Evolutionary conservation across 495 filamentous ascomycete species (phyloP), one percentile per base, ranked within the genome.

Genomic region (Talaromyces ruber): DNA sequence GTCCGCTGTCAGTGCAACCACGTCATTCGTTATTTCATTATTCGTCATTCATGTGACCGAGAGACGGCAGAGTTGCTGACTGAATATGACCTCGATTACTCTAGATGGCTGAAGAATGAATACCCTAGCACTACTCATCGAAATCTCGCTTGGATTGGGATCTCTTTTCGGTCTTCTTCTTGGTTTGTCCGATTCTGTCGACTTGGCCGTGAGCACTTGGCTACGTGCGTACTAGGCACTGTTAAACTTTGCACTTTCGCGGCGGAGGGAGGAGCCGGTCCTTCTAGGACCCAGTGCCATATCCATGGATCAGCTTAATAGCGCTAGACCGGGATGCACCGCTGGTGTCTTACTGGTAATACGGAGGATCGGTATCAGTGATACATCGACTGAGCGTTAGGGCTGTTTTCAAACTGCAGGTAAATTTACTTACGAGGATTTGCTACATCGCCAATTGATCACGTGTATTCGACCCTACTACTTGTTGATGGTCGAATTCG

Each of bases 261-360:
- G 26, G 43, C 24, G 59, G 43, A 47, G 43, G 39, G 22, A 45
- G 43, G 39, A 45, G 58, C 58, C 58, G 58, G 58, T 52, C 47
- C 37, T 50, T 22, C 22, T 22, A 60, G 59, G 39, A 30, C 59
- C 59, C 59, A 60, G 59, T 50, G 59, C 59, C 59, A 60, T 50
- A 60, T 52, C 59, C 59, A 60, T 60, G 59, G 59, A 60, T 60
- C 59, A 29, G 45, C 37, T 51, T 30, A 60, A 16, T 51, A 51
- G 59, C 59, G 45, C 58, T 60, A 51, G 52, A 18, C 26, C 52
- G 52, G 45, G 47, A 25, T 52, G 47, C 22, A 6, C 18, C 39
- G 39, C 26, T 29, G 11, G 22, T 28, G 51, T 54, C 51, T 54
- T 26, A n/a, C 24, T 16, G 18, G 39, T 45, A 45, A 18, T 45